Base-by-base conservation (phyloP, 805 yeast species). In the Ascoidea rubescens region DNA sequence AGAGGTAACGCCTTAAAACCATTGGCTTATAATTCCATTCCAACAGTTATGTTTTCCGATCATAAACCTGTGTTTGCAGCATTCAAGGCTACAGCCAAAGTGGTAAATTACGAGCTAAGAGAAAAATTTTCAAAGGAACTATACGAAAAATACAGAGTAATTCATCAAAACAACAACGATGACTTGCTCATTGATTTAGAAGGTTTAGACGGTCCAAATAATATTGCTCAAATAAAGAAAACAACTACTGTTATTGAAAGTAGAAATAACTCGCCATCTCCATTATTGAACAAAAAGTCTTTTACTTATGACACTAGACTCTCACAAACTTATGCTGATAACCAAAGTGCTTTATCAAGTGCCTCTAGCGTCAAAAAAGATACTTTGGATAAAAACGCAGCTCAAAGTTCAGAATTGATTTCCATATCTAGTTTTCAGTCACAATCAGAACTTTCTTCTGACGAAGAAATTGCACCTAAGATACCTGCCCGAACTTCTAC, bases 51-150 rank as follows among this genome's bases (percentile, higher is more conserved):
- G 52, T 73, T 82, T 53, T 87, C 96, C 52, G 99, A 93, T 62
- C 99, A 93, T 64, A 82, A 87, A 54, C 99, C 99, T 0, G 96
- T 93, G 2, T 93, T 75, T 65, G 89, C 91, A 4, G 79, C 88
- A 0, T 89, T 84, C 61, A 69, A 72, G 42, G 78, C 86, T 12
- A 71, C 68, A 17, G 90, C 87, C 17, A 75, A 78, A 52, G 76
- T 86, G 52, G 73, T 90, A 37, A 84, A 93, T 63, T 84, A 84
- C 55, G 71, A 65, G 8, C 67, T 72, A 44, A 86, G 79, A 63
- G 71, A 74, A 50, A 67, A 69, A 46, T 65, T 90, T 52, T 70
- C 80, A 16, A 71, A 74, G 46, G 74, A 79, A 51, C 66, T 91
- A 44, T 84, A 86, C 60, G 74, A 76, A 44, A 75, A 71, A 49